Evolutionary conservation across 257 asterid species (phyloP).

Genomic region (Nicotiana undulata): DNA sequence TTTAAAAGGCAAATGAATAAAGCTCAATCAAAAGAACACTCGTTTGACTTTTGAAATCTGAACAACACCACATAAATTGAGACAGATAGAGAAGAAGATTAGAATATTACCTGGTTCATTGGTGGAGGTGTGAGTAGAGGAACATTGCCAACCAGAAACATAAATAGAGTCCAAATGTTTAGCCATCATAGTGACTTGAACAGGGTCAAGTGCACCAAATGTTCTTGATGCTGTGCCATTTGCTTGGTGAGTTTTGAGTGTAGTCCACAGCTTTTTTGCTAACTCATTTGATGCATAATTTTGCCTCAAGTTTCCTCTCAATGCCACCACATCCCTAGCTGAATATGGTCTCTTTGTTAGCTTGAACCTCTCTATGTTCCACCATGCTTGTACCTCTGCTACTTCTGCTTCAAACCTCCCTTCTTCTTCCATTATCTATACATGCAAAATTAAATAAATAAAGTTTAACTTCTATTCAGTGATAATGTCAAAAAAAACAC

Average conservation of each 20-base stretch:
- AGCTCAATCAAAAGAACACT: accelerated
- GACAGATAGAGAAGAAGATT: too few species aligned
- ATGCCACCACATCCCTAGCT: slow-evolving; percentile 82
- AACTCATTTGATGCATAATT: slow-evolving; percentile 69
- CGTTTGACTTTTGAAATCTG: too few species aligned
- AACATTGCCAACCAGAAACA: slow-evolving; percentile 99
- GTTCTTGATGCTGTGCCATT: slow-evolving; percentile 86
- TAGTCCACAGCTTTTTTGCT: slow-evolving; percentile 94
- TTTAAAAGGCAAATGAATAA: too few species aligned
- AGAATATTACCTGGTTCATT: slow-evolving; percentile 47
- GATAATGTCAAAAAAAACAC: too few species aligned
- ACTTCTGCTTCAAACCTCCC: slow-evolving; percentile 80
- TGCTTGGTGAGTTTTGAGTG: slow-evolving; percentile 83
- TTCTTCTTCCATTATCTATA: slow-evolving; percentile 91
- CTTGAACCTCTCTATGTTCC: slow-evolving; percentile 85
- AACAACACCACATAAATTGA: too few species aligned
- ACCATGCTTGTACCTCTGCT: slow-evolving; percentile 91
- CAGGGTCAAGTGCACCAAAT: slow-evolving; percentile 94
- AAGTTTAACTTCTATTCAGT: too few species aligned
- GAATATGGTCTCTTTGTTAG: slow-evolving; percentile 83
- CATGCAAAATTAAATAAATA: background rate
- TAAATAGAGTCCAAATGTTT: slow-evolving; percentile 80
- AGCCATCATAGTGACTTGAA: slow-evolving; percentile 98
- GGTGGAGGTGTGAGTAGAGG: slow-evolving; percentile 88
- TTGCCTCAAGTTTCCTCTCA: slow-evolving; percentile 73